Evolutionary conservation across 2,329 filamentous ascomycete genomes (phyloP).

Genomic region (Hymenoscyphus albidus): DNA sequence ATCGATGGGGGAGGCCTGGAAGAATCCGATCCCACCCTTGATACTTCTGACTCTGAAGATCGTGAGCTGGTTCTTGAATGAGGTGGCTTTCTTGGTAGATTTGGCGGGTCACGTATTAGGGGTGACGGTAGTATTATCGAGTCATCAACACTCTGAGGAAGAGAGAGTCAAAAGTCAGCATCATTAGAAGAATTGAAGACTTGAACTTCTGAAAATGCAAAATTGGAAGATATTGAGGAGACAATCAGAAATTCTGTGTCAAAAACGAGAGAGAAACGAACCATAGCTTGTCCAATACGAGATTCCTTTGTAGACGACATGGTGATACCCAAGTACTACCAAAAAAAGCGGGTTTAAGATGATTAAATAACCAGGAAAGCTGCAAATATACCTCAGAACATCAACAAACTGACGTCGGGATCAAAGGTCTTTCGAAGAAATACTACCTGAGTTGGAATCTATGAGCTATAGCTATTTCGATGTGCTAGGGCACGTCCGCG

Average conservation of each 20-base stretch:
- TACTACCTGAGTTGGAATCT: background rate
- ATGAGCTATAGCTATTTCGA: background rate
- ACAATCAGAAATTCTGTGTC: background rate
- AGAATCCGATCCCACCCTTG: background rate
- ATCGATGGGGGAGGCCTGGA: conserved; percentile 4
- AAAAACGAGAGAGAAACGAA: conserved; percentile 1
- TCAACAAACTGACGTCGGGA: background rate
- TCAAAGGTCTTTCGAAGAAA: background rate
- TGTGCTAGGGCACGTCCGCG: conserved; percentile 6
- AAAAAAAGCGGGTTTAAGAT: background rate
- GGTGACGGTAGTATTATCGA: background rate
- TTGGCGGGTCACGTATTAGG: background rate
- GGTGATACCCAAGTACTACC: background rate
- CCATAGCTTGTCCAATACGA: conserved; percentile 12
- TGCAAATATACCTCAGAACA: background rate
- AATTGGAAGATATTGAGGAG: background rate
- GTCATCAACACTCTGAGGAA: background rate
- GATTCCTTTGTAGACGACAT: conserved; percentile 5
- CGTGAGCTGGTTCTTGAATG: background rate
- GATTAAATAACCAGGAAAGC: background rate
- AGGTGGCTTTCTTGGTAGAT: conserved; percentile 1
- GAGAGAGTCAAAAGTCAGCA: background rate
- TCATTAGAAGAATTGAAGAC: background rate
- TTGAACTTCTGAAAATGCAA: too few species aligned
- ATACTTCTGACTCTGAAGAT: background rate